Percentiles rank a stretch among this genome's conserved stretches.
These are phyloP conservation scores for Diaporthe capsici DNA, from an alignment of 2,329 filamentous ascomycete genomes.

Conservation along the genomic window DNA sequence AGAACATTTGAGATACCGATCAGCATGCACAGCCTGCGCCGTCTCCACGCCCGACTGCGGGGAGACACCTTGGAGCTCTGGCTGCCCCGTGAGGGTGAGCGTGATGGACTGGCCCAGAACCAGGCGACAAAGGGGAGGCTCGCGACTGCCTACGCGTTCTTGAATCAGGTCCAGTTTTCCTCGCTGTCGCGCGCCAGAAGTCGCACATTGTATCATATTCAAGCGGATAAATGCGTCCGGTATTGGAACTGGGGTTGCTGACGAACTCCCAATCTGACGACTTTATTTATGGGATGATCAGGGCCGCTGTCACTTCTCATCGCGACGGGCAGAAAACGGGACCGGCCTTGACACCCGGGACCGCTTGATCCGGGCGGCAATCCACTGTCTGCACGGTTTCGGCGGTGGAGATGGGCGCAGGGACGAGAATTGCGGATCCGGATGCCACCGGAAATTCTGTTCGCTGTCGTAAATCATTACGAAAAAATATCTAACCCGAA, in stretches of 20 bases:
- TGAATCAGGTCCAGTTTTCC: not conserved
- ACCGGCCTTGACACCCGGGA: not conserved
- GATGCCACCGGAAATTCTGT: not conserved
- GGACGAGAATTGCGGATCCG: not conserved
- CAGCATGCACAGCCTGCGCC: slow-evolving; percentile 19
- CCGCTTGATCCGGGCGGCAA: not conserved
- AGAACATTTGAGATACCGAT: slow-evolving; percentile 8
- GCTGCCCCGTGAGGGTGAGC: not conserved
- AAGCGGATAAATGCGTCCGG: not conserved
- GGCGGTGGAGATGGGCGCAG: not conserved
- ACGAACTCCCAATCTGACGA: not conserved
- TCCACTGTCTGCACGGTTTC: not conserved
- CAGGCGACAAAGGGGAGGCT: not conserved
- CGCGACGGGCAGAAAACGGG: not conserved
- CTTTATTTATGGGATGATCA: not conserved
- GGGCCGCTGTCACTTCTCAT: not conserved
- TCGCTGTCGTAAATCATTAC: not conserved
- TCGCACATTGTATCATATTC: not conserved
- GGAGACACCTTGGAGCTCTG: not conserved
- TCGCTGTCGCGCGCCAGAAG: not conserved
- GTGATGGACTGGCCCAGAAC: not conserved
- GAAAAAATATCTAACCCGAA: not conserved
- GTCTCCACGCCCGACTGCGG: slow-evolving; percentile 8
- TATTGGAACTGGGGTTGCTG: not conserved
- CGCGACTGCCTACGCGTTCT: not conserved